Conservation (phyloP, 352 stramenopile species). For the Globisporangium nunn region DNA sequence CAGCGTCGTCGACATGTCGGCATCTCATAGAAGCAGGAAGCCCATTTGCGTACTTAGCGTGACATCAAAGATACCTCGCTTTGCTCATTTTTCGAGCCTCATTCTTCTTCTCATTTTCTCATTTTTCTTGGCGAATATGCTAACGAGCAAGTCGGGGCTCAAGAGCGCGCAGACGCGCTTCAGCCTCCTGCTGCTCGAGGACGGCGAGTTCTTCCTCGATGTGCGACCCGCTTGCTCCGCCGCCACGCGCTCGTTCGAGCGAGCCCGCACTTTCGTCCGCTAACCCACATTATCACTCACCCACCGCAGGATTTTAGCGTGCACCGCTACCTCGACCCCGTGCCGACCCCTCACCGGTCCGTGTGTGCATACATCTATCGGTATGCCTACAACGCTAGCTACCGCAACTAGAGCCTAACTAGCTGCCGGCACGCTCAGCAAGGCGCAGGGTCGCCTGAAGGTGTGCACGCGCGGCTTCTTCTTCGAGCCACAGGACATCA, state of each 20-base stretch:
- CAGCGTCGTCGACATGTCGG: too few relatives aligned
- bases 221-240: constrained; percentile 21
- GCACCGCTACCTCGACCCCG: constrained; percentile 57
- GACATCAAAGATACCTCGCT: too few relatives aligned
- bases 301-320: constrained; percentile 74
- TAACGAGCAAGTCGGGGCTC: constrained; percentile 15
- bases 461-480: constrained; percentile 88
- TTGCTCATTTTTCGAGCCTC: not conserved
- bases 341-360: constrained; percentile 47
- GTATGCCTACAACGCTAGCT: not conserved
- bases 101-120: not conserved
- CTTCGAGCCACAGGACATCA: constrained; percentile 87
- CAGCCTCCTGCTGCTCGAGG: constrained; percentile 87
- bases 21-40: too few relatives aligned
- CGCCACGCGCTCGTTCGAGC: not conserved
- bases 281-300: not conserved
- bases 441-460: constrained; percentile 77
- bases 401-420: not conserved
- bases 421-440: constrained; percentile 18
- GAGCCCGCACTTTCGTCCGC: too few relatives aligned
- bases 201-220: constrained; percentile 92
- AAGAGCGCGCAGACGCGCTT: constrained; percentile 57
- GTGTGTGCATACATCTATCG: not conserved
- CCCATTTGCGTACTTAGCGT: too few relatives aligned
- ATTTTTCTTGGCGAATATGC: constrained; percentile 4